Evolutionary conservation across 352 stramenopile species (phyloP), one percentile per base, ranked within the genome.

Genomic region (Pythium scleroteichum): DNA sequence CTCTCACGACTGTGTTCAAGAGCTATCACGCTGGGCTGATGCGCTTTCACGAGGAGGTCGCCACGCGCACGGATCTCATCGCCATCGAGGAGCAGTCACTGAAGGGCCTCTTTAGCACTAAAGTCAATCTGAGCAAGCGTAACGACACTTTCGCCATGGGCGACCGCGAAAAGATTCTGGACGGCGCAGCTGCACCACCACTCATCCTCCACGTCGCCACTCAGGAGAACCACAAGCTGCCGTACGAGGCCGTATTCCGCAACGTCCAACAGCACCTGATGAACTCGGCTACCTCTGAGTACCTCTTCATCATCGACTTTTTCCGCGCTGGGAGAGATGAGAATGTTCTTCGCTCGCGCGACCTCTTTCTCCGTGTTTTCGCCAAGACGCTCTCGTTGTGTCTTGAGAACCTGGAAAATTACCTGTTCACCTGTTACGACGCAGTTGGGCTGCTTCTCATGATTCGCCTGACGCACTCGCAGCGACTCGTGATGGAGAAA

Each of bases 401-500:
- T 42, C 75, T 99, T 16, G 97, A 99, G 67, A 97, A 99, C 64
- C 72, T 99, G 48, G 97, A 99, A 62, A 99, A 99, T 74, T 99
- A 99, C 62, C 69, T 99, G 2, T 99, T 98, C 68, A 96, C 87
- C 46, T 99, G 87, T 64, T 97, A 98, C 66, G 97, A 99, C 80
- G 92, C 87, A 16, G 91, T 99, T 24, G 96, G 87, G 32, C 74
- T 99, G 23, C 81, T 99, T n/a, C 84, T 99, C 16, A 99, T 99
- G 95, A 98, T 99, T 64, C 96, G 97, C 26, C 75, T 99, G 20
- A 99, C 94, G 19, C 90, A 98, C 55, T 68, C 80, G 12, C 87
- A 97, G 61, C 75, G 82, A 7, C 50, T 87, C 13, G 79, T 90
- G 29, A 96, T 95, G 85, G 79, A 92, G 51, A 90, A 91, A 48